A percentile compares a stretch with the other conserved stretches of the same genome.
Conservation (phyloP, 345 rosid species). For the Aquilaria sinensis region DNA sequence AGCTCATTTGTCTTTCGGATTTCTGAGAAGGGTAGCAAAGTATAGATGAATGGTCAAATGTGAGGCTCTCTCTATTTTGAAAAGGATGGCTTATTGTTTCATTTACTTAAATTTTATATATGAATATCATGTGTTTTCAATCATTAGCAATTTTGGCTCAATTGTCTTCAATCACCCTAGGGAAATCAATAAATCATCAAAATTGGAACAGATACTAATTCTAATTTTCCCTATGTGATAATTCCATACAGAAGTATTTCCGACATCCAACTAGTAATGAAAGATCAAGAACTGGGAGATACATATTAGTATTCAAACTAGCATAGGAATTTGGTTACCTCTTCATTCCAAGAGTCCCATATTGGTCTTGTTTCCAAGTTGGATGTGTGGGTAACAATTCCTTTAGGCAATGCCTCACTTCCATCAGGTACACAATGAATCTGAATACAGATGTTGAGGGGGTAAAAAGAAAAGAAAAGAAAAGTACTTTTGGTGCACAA, state of each 20-base stretch:
- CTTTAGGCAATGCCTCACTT: constrained; percentile 48
- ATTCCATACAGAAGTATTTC: no score
- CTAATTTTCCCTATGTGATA: no score
- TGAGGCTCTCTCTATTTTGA: no score
- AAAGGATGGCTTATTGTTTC: background rate
- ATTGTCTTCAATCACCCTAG: no score
- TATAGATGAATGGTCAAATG: no score
- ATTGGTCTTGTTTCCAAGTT: constrained; percentile 55
- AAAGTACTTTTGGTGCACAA: background rate
- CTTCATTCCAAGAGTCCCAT: constrained; percentile 51
- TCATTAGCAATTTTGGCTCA: no score
- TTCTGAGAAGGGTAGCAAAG: constrained; percentile 23
- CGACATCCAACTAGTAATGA: no score
- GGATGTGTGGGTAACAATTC: constrained; percentile 36
- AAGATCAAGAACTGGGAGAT: no score
- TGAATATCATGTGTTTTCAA: no score
- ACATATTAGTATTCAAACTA: background rate
- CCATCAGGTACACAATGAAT: constrained; percentile 41
- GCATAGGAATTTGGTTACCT: background rate
- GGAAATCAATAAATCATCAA: no score
- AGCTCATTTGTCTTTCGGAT: constrained; percentile 21
- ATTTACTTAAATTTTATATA: background rate
- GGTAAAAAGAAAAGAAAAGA: background rate
- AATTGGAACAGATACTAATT: no score
- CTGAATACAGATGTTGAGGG: constrained; percentile 17